Evolutionary conservation across 177 flowering plant genomes (phyloP).

Genomic region (Telopea speciosissima): DNA sequence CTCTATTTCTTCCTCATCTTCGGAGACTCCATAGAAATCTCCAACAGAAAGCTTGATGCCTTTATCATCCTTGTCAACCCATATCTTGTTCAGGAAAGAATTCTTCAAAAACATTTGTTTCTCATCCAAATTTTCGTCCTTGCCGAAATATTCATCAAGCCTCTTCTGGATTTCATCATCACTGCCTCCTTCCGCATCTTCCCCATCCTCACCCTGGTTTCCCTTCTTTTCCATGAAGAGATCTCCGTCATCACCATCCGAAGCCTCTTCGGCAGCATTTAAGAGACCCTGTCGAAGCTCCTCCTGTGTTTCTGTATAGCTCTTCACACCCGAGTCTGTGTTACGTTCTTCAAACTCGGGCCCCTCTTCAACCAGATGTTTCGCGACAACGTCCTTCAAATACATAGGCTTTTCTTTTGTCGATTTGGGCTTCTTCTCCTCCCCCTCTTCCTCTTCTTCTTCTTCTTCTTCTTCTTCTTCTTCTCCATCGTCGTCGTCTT

Average conservation of each 20-base stretch:
- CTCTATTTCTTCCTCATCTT: constrained; percentile 72
- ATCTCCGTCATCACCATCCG: constrained; percentile 42
- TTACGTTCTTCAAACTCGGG: constrained; percentile 46
- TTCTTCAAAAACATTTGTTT: constrained; percentile 52
- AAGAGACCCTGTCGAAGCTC: constrained; percentile 44
- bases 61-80: constrained; percentile 42
- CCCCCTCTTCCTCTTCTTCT: constrained; percentile 16
- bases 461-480: too few species aligned
- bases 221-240: constrained; percentile 46
- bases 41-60: constrained; percentile 18
- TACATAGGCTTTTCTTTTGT: constrained; percentile 47
- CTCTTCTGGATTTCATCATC: constrained; percentile 41
- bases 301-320: constrained; percentile 64
- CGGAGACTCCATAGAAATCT: constrained; percentile 36
- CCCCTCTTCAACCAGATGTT: constrained; percentile 69
- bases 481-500: constrained; percentile 21
- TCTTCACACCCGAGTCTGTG: constrained; percentile 27
- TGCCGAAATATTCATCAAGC: constrained; percentile 60
- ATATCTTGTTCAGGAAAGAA: constrained; percentile 52
- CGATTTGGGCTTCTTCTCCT: constrained; percentile 2
- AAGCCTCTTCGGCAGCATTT: constrained; percentile 35
- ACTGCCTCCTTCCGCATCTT: constrained; percentile 16
- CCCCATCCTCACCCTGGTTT: constrained; percentile 18
- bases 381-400: constrained; percentile 77
- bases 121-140: constrained; percentile 55